phyloP scores from a whole-genome alignment of 805 yeast species.

The Lipomyces lipofer region DNA sequence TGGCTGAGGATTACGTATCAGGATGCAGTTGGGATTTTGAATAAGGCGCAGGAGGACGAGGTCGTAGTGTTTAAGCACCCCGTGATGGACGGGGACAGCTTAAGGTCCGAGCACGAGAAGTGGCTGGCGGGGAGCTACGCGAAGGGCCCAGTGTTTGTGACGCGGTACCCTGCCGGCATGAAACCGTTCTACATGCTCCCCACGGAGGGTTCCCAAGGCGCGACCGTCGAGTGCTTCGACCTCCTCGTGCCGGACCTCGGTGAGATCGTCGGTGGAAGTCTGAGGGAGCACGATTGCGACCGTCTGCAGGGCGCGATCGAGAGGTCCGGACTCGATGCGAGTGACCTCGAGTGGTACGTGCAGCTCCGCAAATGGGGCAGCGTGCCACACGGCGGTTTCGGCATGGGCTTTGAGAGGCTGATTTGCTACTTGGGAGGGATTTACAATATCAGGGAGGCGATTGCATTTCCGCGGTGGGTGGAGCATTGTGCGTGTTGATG shows the following conservation, averaged over 20 bases:
- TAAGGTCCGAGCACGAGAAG: slow-evolving; percentile 87
- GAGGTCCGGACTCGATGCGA: slow-evolving; percentile 54
- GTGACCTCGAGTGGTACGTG: slow-evolving; percentile 74
- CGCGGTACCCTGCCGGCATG: slow-evolving; percentile 74
- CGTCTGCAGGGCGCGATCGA: slow-evolving; percentile 52
- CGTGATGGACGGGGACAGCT: slow-evolving; percentile 68
- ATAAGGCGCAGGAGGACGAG: slow-evolving; percentile 38
- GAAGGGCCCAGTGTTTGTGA: slow-evolving; percentile 78
- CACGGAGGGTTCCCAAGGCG: slow-evolving; percentile 41
- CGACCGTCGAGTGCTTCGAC: slow-evolving; percentile 88
- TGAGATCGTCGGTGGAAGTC: slow-evolving; percentile 90
- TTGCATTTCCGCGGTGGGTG: slow-evolving; percentile 81
- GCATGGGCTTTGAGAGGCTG: slow-evolving; percentile 89
- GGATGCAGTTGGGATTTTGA: slow-evolving; percentile 65
- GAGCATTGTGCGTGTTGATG: slow-evolving; percentile 40
- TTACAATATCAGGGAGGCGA: slow-evolving; percentile 81
- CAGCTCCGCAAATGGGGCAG: slow-evolving; percentile 73
- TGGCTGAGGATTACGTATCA: slow-evolving; percentile 78
- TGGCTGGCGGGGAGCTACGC: slow-evolving; percentile 73
- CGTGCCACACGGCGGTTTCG: slow-evolving; percentile 96
- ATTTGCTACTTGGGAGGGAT: slow-evolving; percentile 69
- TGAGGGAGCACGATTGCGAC: slow-evolving; percentile 72
- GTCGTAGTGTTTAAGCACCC: slow-evolving; percentile 44
- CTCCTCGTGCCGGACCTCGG: slow-evolving; percentile 88
- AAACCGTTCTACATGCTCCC: slow-evolving; percentile 93